Conservation (phyloP, 495 filamentous ascomycete species). For the Aspergillus kassunensis region DNA sequence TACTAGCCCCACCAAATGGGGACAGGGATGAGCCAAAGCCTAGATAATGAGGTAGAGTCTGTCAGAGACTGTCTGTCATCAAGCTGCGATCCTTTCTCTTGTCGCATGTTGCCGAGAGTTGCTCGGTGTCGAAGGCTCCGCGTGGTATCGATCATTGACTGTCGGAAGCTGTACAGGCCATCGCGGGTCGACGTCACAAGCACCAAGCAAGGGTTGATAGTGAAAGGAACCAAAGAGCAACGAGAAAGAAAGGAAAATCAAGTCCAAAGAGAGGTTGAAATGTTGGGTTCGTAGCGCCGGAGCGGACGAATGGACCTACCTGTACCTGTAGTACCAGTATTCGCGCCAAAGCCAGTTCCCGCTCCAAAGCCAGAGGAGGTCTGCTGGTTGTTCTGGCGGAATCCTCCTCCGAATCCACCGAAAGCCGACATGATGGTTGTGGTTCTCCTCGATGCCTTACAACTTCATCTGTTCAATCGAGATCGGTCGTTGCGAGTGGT, state of each 20-base stretch:
- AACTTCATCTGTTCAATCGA: conserved; percentile 33
- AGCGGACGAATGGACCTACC: conserved; percentile 44
- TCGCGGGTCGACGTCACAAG: conserved; percentile 39
- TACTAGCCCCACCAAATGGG: conserved; percentile 36
- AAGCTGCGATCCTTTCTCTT: conserved; percentile 43
- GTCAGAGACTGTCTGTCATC: conserved; percentile 40
- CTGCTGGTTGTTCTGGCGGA: conserved; percentile 58
- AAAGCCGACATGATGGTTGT: conserved; percentile 44
- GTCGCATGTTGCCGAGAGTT: conserved; percentile 29
- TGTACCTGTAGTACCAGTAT: conserved; percentile 34
- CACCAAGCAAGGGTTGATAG: conserved; percentile 25
- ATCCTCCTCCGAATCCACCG: conserved; percentile 48
- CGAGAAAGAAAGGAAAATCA: conserved; percentile 14
- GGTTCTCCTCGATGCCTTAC: conserved; percentile 21
- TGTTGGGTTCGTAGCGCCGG: conserved; percentile 9
- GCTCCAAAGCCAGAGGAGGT: conserved; percentile 49
- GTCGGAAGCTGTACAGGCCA: conserved; percentile 15
- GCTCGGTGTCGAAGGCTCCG: conserved; percentile 30
- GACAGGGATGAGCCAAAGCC: conserved; percentile 54
- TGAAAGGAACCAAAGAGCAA: conserved; percentile 18
- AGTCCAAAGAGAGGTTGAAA: conserved; percentile 11
- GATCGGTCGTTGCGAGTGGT: background rate
- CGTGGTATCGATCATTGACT: conserved; percentile 19
- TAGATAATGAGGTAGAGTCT: conserved; percentile 44
- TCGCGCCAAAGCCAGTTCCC: conserved; percentile 36